Evolutionary conservation across 805 yeast genomes (phyloP).

Genomic region (Lipomyces sp.): DNA sequence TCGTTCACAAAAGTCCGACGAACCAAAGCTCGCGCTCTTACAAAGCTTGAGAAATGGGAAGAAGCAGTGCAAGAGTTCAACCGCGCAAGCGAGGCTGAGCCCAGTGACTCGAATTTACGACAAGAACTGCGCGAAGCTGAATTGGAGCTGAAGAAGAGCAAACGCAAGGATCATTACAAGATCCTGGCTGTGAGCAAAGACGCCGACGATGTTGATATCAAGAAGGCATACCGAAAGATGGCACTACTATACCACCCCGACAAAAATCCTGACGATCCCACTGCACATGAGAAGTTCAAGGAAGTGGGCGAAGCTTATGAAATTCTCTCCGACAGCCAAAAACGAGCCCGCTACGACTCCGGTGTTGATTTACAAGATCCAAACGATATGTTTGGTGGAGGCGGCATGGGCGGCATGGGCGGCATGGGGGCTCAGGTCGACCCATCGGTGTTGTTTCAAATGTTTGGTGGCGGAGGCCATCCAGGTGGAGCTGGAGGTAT

Average conservation of each 20-base stretch:
- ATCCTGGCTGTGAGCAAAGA: constrained; percentile 50
- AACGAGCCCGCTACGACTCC: constrained; percentile 83
- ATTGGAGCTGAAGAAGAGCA: constrained; percentile 41
- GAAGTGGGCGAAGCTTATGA: constrained; percentile 88
- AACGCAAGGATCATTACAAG: constrained; percentile 58
- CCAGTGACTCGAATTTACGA: constrained; percentile 38
- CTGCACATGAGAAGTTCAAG: constrained; percentile 93
- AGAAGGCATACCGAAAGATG: constrained; percentile 71
- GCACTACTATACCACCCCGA: constrained; percentile 83
- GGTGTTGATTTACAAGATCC: constrained; percentile 65
- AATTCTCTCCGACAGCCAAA: constrained; percentile 76
- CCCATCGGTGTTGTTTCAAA: constrained; percentile 40
- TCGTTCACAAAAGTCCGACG: constrained; percentile 60
- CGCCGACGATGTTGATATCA: constrained; percentile 58
- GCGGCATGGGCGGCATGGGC: constrained; percentile 42
- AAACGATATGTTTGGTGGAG: constrained; percentile 60
- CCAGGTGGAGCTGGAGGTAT: constrained; percentile 30
- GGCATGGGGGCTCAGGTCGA: constrained; percentile 46
- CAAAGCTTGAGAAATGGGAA: constrained; percentile 42
- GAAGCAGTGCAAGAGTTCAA: constrained; percentile 41
- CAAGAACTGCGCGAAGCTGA: constrained; percentile 43
- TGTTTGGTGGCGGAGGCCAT: constrained; percentile 40
- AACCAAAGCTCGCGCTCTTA: constrained; percentile 42
- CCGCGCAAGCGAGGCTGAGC: constrained; percentile 39
- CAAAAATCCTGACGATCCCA: constrained; percentile 72